A percentile compares a stretch with the other conserved stretches of the same genome.
Conservation (phyloP, 371 early-diverging fungal species). For the Smittium mucronatum region DNA sequence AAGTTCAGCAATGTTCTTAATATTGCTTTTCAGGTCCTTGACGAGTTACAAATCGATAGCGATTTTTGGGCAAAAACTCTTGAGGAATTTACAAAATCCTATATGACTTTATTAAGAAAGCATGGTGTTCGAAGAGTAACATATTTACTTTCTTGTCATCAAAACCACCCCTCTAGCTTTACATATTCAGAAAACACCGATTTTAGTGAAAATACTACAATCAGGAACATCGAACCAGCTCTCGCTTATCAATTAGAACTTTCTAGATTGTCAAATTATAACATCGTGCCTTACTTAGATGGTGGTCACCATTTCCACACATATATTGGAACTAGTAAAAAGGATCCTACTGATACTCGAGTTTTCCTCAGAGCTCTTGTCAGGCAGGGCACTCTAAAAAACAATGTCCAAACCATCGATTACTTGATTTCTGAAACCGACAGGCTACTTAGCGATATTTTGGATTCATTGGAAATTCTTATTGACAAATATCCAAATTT, state of each 20-base stretch:
- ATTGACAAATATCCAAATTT: constrained; percentile 77
- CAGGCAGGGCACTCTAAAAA: constrained; percentile 67
- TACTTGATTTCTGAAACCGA: constrained; percentile 88
- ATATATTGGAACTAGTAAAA: constrained; percentile 88
- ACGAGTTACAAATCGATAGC: constrained; percentile 40
- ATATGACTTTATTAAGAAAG: constrained; percentile 48
- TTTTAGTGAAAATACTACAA: constrained; percentile 80
- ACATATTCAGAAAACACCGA: constrained; percentile 85
- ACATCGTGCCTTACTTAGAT: constrained; percentile 83
- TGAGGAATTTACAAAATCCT: constrained; percentile 39
- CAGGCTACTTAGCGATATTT: constrained; percentile 77
- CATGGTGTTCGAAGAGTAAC: constrained; percentile 81
- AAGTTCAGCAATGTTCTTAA: constrained; percentile 59
- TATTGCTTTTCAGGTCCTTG: constrained; percentile 53
- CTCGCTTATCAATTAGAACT: constrained; percentile 94
- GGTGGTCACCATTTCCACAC: constrained; percentile 89
- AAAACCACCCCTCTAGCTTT: constrained; percentile 80
- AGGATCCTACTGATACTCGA: constrained; percentile 82
- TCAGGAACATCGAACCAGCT: constrained; percentile 95
- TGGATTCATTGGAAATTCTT: constrained; percentile 89
- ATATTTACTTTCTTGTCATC: constrained; percentile 67
- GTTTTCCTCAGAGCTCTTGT: constrained; percentile 96
- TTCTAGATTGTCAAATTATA: constrained; percentile 82
- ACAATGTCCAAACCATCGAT: constrained; percentile 72
- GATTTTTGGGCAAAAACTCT: constrained; percentile 49